Conservation (phyloP, 2,329 filamentous ascomycete species). For the Penicillium sp. region DNA sequence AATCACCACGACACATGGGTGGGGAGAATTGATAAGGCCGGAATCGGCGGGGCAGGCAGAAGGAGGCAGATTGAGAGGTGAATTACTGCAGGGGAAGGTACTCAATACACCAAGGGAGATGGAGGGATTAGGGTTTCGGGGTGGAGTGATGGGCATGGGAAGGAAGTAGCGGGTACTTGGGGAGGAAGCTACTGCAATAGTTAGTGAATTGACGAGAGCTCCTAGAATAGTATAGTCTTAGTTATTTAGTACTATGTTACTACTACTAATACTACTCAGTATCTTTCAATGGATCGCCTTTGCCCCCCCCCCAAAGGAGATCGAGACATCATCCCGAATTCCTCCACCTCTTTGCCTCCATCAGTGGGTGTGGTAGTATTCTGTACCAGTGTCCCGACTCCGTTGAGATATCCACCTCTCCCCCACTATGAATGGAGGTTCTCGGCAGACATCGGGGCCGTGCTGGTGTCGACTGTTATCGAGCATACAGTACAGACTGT, state of each 20-base stretch:
- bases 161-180: slow-evolving; percentile 1
- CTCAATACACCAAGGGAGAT: not conserved
- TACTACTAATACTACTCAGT: no score
- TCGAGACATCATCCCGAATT: slow-evolving; percentile 7
- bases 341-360: slow-evolving; percentile 1
- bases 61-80: not conserved
- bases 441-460: not conserved
- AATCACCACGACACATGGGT: slow-evolving; percentile 47
- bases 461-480: not conserved
- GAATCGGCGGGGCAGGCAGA: slow-evolving; percentile 7
- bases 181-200: not conserved
- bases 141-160: not conserved
- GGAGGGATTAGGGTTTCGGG: not conserved
- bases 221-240: not conserved
- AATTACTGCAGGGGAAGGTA: slow-evolving; percentile 12
- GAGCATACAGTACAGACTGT: not conserved
- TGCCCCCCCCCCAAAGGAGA: slow-evolving; percentile 1
- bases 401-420: not conserved
- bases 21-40: slow-evolving; percentile 21
- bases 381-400: no score
- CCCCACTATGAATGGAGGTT: not conserved
- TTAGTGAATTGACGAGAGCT: no score
- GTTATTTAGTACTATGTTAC: no score
- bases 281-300: slow-evolving; percentile 1
- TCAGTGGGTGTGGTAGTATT: no score